Conservation (phyloP, 2,329 filamentous ascomycete genomes). For the Emydomyces testavorans region DNA sequence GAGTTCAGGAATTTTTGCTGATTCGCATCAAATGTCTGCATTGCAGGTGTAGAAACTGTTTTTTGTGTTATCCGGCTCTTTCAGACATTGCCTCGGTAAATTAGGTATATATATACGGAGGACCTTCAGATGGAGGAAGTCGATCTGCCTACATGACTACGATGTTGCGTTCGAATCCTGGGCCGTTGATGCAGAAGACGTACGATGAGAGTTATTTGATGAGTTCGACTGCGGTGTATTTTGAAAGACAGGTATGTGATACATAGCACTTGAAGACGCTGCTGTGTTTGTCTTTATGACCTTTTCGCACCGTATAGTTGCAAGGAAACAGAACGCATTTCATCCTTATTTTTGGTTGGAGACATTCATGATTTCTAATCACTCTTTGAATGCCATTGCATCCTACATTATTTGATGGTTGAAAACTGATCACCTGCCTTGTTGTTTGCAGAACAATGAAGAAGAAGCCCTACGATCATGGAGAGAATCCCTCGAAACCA, state of each 20-base stretch:
- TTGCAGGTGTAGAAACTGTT: constrained; percentile 1
- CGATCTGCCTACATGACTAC: not conserved
- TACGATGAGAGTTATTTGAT: constrained; percentile 94
- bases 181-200: constrained; percentile 80
- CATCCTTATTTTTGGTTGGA: too few species aligned
- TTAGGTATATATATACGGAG: too few species aligned
- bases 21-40: not conserved
- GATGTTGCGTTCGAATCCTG: constrained; percentile 47
- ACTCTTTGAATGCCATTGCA: too few species aligned
- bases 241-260: constrained; percentile 67
- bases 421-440: not conserved
- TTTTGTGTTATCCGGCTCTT: not conserved
- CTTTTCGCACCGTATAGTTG: not conserved
- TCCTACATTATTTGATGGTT: not conserved
- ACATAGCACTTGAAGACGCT: not conserved
- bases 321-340: not conserved
- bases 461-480: constrained; percentile 81
- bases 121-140: constrained; percentile 5
- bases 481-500: constrained; percentile 76
- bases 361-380: too few species aligned
- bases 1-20: not conserved
- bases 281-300: not conserved
- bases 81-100: too few species aligned
- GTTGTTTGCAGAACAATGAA: constrained; percentile 62
- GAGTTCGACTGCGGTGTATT: constrained; percentile 92